phyloP scores from a whole-genome alignment of 2,329 filamentous ascomycete genomes.

The Colletotrichum tabaci region DNA sequence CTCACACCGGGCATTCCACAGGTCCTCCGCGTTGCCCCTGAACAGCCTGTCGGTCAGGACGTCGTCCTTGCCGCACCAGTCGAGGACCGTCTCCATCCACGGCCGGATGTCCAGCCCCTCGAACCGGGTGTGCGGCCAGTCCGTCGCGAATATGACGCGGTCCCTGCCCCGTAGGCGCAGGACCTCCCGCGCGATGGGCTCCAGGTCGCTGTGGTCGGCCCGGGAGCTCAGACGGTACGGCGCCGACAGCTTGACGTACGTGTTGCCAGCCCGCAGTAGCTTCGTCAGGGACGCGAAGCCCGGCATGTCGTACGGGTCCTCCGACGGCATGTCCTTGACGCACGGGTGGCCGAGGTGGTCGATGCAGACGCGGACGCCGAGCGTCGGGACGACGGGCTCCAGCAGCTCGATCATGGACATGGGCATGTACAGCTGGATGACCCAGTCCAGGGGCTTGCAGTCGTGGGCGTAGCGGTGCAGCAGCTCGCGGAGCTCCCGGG shows the following conservation, averaged over 20 bases:
- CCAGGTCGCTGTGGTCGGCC: slow-evolving; percentile 59
- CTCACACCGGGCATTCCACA: slow-evolving; percentile 52
- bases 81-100: slow-evolving; percentile 68
- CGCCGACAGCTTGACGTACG: slow-evolving; percentile 72
- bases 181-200: slow-evolving; percentile 65
- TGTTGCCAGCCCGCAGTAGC: slow-evolving; percentile 62
- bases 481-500: slow-evolving; percentile 56
- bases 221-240: slow-evolving; percentile 69
- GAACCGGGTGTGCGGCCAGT: slow-evolving; percentile 77
- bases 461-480: slow-evolving; percentile 65
- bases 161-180: slow-evolving; percentile 58
- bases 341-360: slow-evolving; percentile 72
- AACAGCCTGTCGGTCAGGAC: slow-evolving; percentile 66
- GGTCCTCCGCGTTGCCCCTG: slow-evolving; percentile 67
- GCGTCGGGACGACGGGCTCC: slow-evolving; percentile 61
- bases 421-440: slow-evolving; percentile 71
- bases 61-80: slow-evolving; percentile 64
- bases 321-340: slow-evolving; percentile 48
- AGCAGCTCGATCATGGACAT: slow-evolving; percentile 65
- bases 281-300: slow-evolving; percentile 65
- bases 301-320: slow-evolving; percentile 60
- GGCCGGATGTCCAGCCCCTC: slow-evolving; percentile 69
- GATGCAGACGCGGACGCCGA: slow-evolving; percentile 69
- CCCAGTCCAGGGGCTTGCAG: slow-evolving; percentile 67
- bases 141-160: slow-evolving; percentile 71